Percentiles rank a stretch among this genome's conserved stretches.
Conservation (phyloP, 116 monocot species). For the Zostera marina region DNA sequence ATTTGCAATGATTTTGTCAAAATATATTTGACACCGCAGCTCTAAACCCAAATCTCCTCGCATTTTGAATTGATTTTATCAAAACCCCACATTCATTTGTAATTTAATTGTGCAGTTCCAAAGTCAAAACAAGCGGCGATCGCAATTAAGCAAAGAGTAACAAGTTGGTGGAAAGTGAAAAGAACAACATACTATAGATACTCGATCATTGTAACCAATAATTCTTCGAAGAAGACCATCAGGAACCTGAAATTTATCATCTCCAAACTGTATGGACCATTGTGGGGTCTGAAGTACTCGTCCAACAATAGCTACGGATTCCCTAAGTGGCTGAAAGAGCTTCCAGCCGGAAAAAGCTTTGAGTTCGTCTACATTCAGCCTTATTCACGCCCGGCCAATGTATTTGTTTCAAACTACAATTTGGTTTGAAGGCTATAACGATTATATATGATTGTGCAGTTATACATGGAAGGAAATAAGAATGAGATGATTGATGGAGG, state of each 20-base stretch:
- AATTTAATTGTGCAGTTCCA: no score
- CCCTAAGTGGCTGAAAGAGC: background rate
- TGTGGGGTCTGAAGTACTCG: slow-evolving; percentile 63
- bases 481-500: no score
- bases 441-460: no score
- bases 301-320: slow-evolving; percentile 15
- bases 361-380: slow-evolving; percentile 1
- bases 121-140: slow-evolving; percentile 5
- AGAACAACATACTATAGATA: slow-evolving; percentile 49
- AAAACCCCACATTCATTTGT: no score
- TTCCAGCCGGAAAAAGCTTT: background rate
- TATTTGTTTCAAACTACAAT: background rate
- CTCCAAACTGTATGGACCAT: slow-evolving; percentile 47
- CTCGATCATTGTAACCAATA: slow-evolving; percentile 39
- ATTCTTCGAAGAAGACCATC: slow-evolving; percentile 30
- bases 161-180: slow-evolving; percentile 32
- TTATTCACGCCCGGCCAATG: background rate
- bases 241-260: slow-evolving; percentile 32
- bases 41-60: no score
- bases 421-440: no score
- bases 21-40: no score
- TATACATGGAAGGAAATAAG: no score
- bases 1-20: no score
- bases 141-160: slow-evolving; percentile 25
- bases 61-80: no score